Evolutionary conservation across 345 rosid species (phyloP).

Genomic region (Rubroshorea leprosula): DNA sequence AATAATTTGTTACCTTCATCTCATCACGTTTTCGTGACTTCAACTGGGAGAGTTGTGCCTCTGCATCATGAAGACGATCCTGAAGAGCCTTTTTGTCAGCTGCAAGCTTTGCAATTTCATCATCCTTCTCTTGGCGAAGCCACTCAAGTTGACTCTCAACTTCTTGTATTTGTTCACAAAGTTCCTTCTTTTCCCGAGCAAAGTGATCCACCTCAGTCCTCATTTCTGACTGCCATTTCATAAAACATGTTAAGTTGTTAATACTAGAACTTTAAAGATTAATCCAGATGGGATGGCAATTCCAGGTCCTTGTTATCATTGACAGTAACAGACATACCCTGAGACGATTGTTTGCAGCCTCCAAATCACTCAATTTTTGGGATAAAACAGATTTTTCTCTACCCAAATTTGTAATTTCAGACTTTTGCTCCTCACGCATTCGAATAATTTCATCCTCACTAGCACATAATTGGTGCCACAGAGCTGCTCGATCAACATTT

Average conservation of each 20-base stretch:
- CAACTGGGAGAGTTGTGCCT: constrained; percentile 72
- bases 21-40: constrained; percentile 95
- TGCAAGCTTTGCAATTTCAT: constrained; percentile 62
- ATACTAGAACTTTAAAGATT: constrained; percentile 10
- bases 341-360: constrained; percentile 60
- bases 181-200: constrained; percentile 81
- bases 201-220: constrained; percentile 81
- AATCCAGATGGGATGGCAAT: constrained; percentile 9
- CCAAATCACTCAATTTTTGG: constrained; percentile 77
- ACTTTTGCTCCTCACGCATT: constrained; percentile 62
- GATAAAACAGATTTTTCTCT: constrained; percentile 59
- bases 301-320: constrained; percentile 14
- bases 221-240: constrained; percentile 75
- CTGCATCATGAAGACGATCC: constrained; percentile 95
- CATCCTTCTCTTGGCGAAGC: constrained; percentile 90
- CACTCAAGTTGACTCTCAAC: constrained; percentile 95
- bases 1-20: constrained; percentile 58
- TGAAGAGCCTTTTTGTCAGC: constrained; percentile 76
- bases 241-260: constrained; percentile 15
- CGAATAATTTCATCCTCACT: constrained; percentile 74
- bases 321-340: constrained; percentile 50
- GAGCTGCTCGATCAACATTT: constrained; percentile 84
- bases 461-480: constrained; percentile 85
- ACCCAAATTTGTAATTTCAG: constrained; percentile 55
- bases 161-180: constrained; percentile 77